Conservation (phyloP, 2,329 filamentous ascomycete species). For the Fusarium longipes region DNA sequence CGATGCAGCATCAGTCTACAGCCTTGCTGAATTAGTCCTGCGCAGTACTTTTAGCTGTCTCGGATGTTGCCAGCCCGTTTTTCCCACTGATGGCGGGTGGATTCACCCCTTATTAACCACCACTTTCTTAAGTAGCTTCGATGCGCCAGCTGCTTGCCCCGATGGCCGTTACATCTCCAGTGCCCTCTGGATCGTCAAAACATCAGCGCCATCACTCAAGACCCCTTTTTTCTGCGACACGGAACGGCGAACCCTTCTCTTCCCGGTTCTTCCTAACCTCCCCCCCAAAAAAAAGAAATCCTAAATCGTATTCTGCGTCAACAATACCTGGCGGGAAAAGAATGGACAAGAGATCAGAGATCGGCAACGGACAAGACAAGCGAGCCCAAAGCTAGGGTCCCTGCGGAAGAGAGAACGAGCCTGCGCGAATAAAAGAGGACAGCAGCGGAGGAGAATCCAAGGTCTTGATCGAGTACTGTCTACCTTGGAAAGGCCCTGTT, state of each 20-base stretch:
- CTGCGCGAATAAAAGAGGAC: not conserved
- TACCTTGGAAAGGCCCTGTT: constrained; percentile 17
- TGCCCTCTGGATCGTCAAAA: constrained; percentile 27
- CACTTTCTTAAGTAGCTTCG: constrained; percentile 36
- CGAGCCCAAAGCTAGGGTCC: constrained; percentile 23
- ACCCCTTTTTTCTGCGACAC: not conserved
- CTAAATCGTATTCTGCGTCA: not conserved
- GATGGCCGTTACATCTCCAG: constrained; percentile 18
- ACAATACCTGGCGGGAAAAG: not conserved
- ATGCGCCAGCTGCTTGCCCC: constrained; percentile 22
- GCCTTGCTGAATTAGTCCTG: constrained; percentile 7
- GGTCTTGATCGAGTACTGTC: constrained; percentile 29
- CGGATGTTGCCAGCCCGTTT: constrained; percentile 30
- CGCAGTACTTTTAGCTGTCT: constrained; percentile 12
- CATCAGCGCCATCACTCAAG: constrained; percentile 18
- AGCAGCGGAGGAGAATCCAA: not conserved
- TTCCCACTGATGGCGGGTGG: not conserved
- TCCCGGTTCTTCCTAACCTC: constrained; percentile 4
- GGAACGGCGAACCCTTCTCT: not conserved
- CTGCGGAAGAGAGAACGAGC: not conserved
- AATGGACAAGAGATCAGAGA: constrained; percentile 12
- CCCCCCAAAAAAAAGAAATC: not conserved
- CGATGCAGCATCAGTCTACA: not conserved
- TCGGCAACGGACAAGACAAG: constrained; percentile 22
- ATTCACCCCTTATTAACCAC: constrained; percentile 9